Percentiles rank a stretch among this genome's conserved stretches.
Evolutionary conservation across 129 eudicot species (phyloP).

Genomic region (Flaveria bidentis): DNA sequence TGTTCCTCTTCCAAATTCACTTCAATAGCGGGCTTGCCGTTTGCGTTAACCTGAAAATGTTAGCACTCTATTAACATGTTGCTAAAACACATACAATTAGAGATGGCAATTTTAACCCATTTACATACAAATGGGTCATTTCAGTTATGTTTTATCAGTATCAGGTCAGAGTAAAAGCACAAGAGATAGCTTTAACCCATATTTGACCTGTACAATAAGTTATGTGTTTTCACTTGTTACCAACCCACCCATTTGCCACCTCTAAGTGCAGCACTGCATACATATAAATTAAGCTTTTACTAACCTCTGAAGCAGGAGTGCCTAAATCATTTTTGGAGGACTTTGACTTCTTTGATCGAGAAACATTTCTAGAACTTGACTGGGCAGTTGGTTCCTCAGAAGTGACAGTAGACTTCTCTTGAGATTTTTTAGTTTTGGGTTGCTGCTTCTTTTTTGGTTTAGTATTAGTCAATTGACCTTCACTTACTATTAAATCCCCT

Average conservation of each 20-base stretch:
- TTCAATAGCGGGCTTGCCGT: conserved; percentile 35
- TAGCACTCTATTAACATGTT: conserved; percentile 38
- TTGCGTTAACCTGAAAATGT: conserved; percentile 46
- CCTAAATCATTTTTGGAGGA: conserved; percentile 26
- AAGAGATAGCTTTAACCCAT: not conserved
- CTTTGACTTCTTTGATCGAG: conserved; percentile 45
- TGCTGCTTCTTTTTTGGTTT: conserved; percentile 48
- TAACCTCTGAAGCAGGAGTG: conserved; percentile 52
- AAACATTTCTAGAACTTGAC: conserved; percentile 38
- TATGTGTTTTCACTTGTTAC: not conserved
- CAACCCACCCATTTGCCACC: conserved; percentile 6
- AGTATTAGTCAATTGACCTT: conserved; percentile 31
- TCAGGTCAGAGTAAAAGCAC: not conserved
- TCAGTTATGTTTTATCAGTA: not conserved
- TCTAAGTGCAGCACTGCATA: not conserved
- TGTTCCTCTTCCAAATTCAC: conserved; percentile 38
- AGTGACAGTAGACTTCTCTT: conserved; percentile 38
- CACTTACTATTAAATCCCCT: conserved; percentile 14
- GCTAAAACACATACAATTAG: not conserved
- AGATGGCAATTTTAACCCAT: not conserved
- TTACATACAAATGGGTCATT: not conserved
- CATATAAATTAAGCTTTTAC: conserved; percentile 27
- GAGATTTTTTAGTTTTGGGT: conserved; percentile 44
- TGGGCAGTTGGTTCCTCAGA: conserved; percentile 35
- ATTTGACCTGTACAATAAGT: not conserved